Base-by-base conservation (phyloP, 2,329 filamentous ascomycete species). In the Microdochium bolleyi region DNA sequence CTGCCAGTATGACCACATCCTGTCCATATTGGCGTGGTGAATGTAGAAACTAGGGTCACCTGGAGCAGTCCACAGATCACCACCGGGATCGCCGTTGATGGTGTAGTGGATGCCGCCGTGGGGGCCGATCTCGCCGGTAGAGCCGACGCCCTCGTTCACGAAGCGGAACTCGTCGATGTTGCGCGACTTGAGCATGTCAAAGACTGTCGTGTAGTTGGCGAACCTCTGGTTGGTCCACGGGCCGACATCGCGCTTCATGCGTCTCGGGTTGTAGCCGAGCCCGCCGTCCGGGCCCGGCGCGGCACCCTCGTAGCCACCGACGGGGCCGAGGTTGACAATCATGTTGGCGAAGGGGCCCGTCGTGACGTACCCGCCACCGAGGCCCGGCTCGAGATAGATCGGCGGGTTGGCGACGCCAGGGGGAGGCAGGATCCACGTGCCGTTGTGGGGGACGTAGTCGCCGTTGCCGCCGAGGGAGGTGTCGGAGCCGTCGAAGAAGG, bases 311-410 rank as follows among this genome's bases (percentile, higher is more conserved):
- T 63, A 60, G 4, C 64, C 64, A 3, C 63, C 60, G 7, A 66
- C 64, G 14, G 72, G 72, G 0, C 72, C 72, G 1, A 75, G 61
- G 52, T 70, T 73, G 51, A 75, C 66, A 1, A 54, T 63, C 60
- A 71, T 67, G 56, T 72, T 64, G 25, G 61, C 63, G n/a, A 82
- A 72, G 1, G 80, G 80, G 0, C 79, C 79, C 0, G 66, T 69
- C 14, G 62, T 68, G 2, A 84, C 68, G 60, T 79, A 83, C 21
- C 80, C 81, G 41, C 81, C 80, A 3, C 81, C 81, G 2, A 66
- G 68, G 7, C 77, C 80, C 0, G 76, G 67, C 27, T 30, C 27
- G 27, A 30, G 27, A 11, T 30, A 30, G 27, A 30, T 30, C 27
- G 27, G 27, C 24, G 55, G 54, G 24, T 63, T 32, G 1, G 60